Base-by-base conservation (phyloP, 805 yeast genomes). In the Wickerhamiella azymoides region DNA sequence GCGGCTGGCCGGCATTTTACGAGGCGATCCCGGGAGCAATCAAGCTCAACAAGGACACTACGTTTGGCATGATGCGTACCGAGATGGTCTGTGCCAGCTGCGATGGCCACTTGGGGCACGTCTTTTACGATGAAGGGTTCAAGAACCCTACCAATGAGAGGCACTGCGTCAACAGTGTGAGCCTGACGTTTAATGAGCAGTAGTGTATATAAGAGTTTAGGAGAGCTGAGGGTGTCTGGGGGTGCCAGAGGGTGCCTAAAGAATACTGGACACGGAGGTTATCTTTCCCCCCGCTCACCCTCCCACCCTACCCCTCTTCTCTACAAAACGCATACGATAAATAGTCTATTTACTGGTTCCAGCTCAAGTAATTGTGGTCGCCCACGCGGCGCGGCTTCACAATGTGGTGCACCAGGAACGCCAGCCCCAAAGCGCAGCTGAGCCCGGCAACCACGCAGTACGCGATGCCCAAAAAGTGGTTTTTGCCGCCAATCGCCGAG, bases 1-100 rank as follows among this genome's bases (percentile, higher is more conserved):
- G 98, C 62, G 98, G 98, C 2, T 92, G 98, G 98, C 98, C 98
- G 1, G 88, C 96, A 0, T 92, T 92, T 62, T 89, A 80, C 62
- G 81, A 84, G 48, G 96, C 94, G 1, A 67, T 84, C 35, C 93
- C 94, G 0, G 88, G 86, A 0, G 71, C 94, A 5, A 71, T 92
- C 35, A 70, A 62, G 17, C 68, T 80, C 10, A 63, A 72, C 48
- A 70, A 67, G 16, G 98, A 92, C 61, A 56, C 47, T 0, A 62
- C 79, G 7, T 63, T 66, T 42, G 97, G 97, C 0, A 86, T 81
- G 92, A 68, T 66, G 11, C 71, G 98, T 50, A 84, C 78, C 10
- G 99, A 92, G 61, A 88, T 92, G 79, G 70, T 80, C 51, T 92
- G 99, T 60, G 67, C 79, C 10, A 70, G 72, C 8, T 92, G 99